Percentiles rank a stretch among this genome's conserved stretches.
Evolutionary conservation across 345 rosid genomes (phyloP).

Genomic region (Psidium guajava): DNA sequence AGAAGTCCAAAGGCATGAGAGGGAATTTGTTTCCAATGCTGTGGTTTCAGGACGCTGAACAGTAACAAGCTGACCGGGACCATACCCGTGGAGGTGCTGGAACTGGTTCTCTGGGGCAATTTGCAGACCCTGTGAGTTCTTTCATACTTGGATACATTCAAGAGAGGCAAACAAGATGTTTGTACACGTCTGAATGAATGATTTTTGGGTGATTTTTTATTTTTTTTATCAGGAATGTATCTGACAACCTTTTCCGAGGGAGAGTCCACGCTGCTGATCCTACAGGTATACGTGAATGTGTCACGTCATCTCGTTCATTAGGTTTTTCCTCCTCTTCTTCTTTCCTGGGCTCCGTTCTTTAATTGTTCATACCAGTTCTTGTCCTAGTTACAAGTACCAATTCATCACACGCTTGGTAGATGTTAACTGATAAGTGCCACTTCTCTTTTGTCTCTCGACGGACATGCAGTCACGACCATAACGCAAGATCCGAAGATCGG

Average conservation of each 20-base stretch:
- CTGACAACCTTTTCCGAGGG: constrained; percentile 22
- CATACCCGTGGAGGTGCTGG: constrained; percentile 15
- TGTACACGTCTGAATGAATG: too few species aligned
- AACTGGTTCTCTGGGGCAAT: constrained; percentile 16
- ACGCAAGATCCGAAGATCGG: constrained; percentile 24
- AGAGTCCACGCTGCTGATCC: constrained; percentile 10
- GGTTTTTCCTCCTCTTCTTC: not conserved
- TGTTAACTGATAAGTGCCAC: not conserved
- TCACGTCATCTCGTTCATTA: too few species aligned
- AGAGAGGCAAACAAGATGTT: too few species aligned
- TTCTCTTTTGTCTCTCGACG: constrained; percentile 1
- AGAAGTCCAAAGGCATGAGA: not conserved
- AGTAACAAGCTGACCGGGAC: constrained; percentile 27
- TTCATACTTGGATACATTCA: not conserved
- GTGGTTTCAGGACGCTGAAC: constrained; percentile 24
- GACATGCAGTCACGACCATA: constrained; percentile 19
- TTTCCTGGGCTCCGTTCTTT: not conserved
- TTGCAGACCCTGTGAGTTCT: constrained; percentile 25
- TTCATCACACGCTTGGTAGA: not conserved
- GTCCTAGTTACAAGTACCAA: not conserved
- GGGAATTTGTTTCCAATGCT: not conserved
- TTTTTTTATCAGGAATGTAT: constrained; percentile 23
- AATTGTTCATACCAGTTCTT: not conserved
- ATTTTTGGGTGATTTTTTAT: not conserved
- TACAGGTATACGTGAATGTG: constrained; percentile 5